Percentiles rank a stretch among this genome's conserved stretches.
Evolutionary conservation across 108 stramenopile genomes (phyloP).

Genomic region (Fragilariopsis cylindrus): DNA sequence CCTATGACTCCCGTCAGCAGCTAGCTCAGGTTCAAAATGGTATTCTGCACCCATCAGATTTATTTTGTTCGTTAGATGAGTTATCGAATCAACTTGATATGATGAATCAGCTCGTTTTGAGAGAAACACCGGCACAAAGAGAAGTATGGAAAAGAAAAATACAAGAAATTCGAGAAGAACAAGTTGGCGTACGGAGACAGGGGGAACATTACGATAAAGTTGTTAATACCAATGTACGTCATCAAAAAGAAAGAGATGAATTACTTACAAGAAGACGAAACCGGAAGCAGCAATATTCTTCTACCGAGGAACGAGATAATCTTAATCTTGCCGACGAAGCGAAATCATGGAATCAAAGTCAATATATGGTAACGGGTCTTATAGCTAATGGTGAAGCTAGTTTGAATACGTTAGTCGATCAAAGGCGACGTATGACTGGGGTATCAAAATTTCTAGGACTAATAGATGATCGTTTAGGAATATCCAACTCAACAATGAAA

Average conservation of each 20-base stretch:
- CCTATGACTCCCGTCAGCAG: conserved; percentile 86
- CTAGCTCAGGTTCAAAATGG: conserved; percentile 83
- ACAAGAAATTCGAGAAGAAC: conserved; percentile 72
- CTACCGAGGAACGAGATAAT: conserved; percentile 54
- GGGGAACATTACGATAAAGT: conserved; percentile 76
- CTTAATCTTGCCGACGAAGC: conserved; percentile 71
- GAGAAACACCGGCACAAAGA: conserved; percentile 80
- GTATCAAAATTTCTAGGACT: conserved; percentile 64
- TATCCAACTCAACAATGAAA: conserved; percentile 80
- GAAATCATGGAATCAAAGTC: conserved; percentile 59
- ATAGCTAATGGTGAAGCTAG: conserved; percentile 64
- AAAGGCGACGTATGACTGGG: conserved; percentile 66
- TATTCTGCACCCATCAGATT: conserved; percentile 62
- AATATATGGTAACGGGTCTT: conserved; percentile 72
- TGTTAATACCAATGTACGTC: conserved; percentile 66
- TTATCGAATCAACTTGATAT: conserved; percentile 68
- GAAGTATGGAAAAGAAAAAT: conserved; percentile 87
- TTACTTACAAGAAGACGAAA: conserved; percentile 57
- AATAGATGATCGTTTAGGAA: conserved; percentile 72
- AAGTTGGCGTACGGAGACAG: conserved; percentile 51
- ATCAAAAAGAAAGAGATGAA: conserved; percentile 77
- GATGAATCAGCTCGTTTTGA: conserved; percentile 66
- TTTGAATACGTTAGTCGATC: conserved; percentile 58
- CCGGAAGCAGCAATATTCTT: conserved; percentile 24
- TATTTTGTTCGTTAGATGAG: conserved; percentile 79